Evolutionary conservation across 495 filamentous ascomycete species (phyloP).

Genomic region (Achaetomiella virescens): DNA sequence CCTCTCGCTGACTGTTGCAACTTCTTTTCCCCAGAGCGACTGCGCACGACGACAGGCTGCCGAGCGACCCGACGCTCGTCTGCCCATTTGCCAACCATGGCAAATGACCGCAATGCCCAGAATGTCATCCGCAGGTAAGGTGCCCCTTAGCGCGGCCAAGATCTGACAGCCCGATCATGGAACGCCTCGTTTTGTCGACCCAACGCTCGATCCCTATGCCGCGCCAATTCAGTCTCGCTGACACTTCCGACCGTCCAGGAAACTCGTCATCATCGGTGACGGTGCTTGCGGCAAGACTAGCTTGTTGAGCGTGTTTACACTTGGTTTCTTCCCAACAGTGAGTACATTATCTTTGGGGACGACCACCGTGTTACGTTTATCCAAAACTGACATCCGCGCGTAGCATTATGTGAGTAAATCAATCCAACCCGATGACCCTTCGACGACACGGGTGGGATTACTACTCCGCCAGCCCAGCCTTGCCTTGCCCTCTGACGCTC

Average conservation of each 20-base stretch:
- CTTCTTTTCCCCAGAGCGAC: background rate
- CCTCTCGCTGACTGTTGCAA: background rate
- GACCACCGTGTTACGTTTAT: background rate
- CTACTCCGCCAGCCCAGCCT: background rate
- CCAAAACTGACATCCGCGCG: slow-evolving; percentile 15
- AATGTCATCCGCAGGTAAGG: slow-evolving; percentile 34
- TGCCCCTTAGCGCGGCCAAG: background rate
- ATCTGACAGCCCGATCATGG: background rate
- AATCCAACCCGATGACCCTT: background rate
- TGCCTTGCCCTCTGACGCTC: background rate
- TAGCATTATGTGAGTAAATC: slow-evolving; percentile 65
- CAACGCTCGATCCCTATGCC: background rate
- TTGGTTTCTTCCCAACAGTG: slow-evolving; percentile 97
- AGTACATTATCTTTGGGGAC: slow-evolving; percentile 31
- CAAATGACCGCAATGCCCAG: slow-evolving; percentile 21
- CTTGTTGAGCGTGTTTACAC: slow-evolving; percentile 93
- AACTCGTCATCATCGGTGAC: slow-evolving; percentile 98
- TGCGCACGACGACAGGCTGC: slow-evolving; percentile 14
- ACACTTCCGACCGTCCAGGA: slow-evolving; percentile 48
- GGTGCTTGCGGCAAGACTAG: slow-evolving; percentile 98
- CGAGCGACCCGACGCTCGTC: slow-evolving; percentile 14
- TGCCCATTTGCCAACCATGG: slow-evolving; percentile 23
- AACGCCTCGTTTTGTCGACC: background rate
- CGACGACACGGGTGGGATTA: too few species aligned
- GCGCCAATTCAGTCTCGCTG: slow-evolving; percentile 5